Evolutionary conservation across 148 eudicot species (phyloP).

Genomic region (Persicaria maculosa): DNA sequence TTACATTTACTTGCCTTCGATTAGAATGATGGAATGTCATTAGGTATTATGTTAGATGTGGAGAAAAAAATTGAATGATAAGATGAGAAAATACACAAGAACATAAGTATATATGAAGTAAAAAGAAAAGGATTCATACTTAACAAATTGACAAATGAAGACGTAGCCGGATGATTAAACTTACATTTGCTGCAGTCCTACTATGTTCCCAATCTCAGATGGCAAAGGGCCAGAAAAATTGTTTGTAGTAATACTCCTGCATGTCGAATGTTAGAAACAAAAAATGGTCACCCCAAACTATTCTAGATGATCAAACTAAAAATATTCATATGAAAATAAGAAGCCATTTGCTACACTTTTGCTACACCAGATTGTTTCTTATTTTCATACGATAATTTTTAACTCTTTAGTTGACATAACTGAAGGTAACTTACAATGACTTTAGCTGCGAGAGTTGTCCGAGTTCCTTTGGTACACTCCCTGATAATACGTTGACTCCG

Average conservation of each 20-base stretch:
- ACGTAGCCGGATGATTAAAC: constrained; percentile 11
- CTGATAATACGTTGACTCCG: constrained; percentile 60
- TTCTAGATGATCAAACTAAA: not conserved
- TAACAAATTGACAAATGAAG: no score
- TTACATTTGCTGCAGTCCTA: constrained; percentile 48
- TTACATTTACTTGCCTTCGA: no score
- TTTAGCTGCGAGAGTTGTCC: constrained; percentile 49
- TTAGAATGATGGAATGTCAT: no score
- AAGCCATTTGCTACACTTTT: no score
- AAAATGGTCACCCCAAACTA: not conserved
- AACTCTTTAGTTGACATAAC: no score
- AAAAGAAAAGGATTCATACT: not conserved
- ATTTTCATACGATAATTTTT: no score
- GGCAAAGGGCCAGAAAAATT: constrained; percentile 76
- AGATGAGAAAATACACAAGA: no score
- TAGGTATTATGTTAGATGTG: no score
- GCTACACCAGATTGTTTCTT: no score
- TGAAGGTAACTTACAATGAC: constrained; percentile 47
- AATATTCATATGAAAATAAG: not conserved
- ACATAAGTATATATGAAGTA: no score
- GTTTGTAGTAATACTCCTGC: constrained; percentile 54
- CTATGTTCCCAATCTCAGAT: constrained; percentile 57
- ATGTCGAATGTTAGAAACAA: constrained; percentile 1
- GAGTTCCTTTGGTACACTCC: constrained; percentile 62
- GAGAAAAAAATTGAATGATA: no score